Percentiles rank a stretch among this genome's conserved stretches.
These are phyloP conservation scores for Botryotinia narcissicola DNA, from an alignment of 2,329 filamentous ascomycete species.

Conservation along the genomic window DNA sequence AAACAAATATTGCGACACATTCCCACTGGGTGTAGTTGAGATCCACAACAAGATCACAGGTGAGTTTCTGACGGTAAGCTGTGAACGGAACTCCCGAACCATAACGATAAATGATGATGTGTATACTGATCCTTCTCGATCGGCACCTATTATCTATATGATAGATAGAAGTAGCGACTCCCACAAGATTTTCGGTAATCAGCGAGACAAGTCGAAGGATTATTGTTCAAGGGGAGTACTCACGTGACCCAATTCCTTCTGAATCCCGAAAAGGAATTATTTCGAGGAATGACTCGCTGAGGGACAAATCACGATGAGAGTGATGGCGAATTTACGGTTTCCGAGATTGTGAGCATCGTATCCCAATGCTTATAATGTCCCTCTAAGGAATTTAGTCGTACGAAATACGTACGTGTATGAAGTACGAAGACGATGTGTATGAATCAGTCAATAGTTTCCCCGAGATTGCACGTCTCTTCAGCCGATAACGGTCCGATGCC, in stretches of 20 bases:
- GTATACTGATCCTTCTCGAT: conserved; percentile 12
- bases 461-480: conserved; percentile 6
- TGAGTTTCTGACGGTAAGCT: conserved; percentile 4
- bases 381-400: not conserved
- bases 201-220: conserved; percentile 12
- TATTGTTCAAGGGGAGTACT: not conserved
- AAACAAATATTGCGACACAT: not conserved
- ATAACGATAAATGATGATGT: not conserved
- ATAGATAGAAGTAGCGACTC: not conserved
- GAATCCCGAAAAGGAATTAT: not conserved
- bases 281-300: not conserved
- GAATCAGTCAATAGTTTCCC: not conserved
- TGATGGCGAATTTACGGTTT: not conserved
- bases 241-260: conserved; percentile 6
- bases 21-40: not conserved
- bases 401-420: conserved; percentile 2
- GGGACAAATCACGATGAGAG: conserved; percentile 4
- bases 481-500: conserved; percentile 17
- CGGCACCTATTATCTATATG: conserved; percentile 3
- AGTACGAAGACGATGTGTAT: conserved; percentile 13
- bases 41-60: not conserved
- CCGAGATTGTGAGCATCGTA: not conserved
- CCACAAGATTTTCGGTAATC: conserved; percentile 12
- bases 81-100: conserved; percentile 9
- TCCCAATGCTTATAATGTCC: not conserved